These are phyloP conservation scores for Berkeleyomyces basicola DNA, from an alignment of 2,329 filamentous ascomycete species.

Conservation along the genomic window DNA sequence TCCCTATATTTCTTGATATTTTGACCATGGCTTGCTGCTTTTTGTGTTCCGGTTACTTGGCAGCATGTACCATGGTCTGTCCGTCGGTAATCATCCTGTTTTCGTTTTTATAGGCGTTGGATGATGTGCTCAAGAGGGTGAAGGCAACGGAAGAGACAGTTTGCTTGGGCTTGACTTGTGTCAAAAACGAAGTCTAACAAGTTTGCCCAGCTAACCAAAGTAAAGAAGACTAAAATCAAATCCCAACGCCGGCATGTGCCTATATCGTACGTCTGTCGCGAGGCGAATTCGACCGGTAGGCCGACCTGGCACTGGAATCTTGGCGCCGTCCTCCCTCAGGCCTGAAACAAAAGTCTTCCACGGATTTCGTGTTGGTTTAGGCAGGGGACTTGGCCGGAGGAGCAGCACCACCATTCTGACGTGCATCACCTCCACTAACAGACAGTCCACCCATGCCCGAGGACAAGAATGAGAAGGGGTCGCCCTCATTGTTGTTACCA, in stretches of 20 bases:
- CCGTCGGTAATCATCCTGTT: neutral
- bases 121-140: neutral
- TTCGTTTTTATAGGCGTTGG: neutral
- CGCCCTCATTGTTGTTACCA: conserved; percentile 40
- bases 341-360: neutral
- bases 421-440: conserved; percentile 46
- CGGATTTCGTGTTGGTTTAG: conserved; percentile 21
- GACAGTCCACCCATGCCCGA: conserved; percentile 55
- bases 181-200: conserved; percentile 3
- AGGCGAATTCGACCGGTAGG: neutral
- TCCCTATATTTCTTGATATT: neutral
- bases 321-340: neutral
- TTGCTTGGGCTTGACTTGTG: neutral
- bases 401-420: conserved; percentile 43
- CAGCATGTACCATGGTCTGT: neutral
- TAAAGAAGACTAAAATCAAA: conserved; percentile 2
- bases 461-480: conserved; percentile 68
- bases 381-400: conserved; percentile 44
- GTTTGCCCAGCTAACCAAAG: neutral
- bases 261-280: neutral
- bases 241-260: conserved; percentile 1
- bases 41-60: neutral
- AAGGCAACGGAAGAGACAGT: neutral
- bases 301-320: neutral
- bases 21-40: neutral